Percentiles rank a stretch among this genome's conserved stretches.
Evolutionary conservation across 2,329 filamentous ascomycete genomes (phyloP).

Genomic region (Hypoxylon sp.): DNA sequence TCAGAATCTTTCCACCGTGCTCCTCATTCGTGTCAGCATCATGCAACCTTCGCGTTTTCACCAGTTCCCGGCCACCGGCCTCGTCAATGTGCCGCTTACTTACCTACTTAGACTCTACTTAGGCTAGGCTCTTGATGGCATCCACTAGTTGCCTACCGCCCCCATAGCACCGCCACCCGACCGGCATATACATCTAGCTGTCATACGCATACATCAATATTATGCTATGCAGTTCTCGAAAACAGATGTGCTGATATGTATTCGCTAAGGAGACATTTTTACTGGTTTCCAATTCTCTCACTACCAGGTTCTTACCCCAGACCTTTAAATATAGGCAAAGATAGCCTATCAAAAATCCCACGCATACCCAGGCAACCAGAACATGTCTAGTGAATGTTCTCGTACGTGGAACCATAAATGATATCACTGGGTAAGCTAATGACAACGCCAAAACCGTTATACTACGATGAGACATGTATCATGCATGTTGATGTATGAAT

Average conservation of each 20-base stretch:
- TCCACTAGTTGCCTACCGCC: not conserved
- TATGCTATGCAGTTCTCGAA: not conserved
- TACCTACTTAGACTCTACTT: not conserved
- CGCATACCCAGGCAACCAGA: not conserved
- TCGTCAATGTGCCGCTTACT: slow-evolving; percentile 30
- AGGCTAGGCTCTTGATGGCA: not conserved
- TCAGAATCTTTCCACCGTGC: slow-evolving; percentile 6
- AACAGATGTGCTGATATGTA: not conserved
- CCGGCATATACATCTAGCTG: not conserved
- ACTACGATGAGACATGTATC: slow-evolving; percentile 25
- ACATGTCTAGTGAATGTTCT: not conserved
- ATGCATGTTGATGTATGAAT: not conserved
- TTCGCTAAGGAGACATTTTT: not conserved
- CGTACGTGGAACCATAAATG: not conserved
- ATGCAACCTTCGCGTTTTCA: slow-evolving; percentile 7
- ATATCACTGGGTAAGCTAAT: slow-evolving; percentile 13
- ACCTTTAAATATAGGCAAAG: not conserved
- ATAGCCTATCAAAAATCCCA: slow-evolving; percentile 1
- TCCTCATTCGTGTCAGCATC: slow-evolving; percentile 13
- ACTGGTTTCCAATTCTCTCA: not conserved
- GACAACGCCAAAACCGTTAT: slow-evolving; percentile 8
- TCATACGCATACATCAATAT: not conserved
- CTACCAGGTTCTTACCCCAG: not conserved
- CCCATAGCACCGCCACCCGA: not conserved
- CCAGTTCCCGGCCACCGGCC: slow-evolving; percentile 1